Percentiles rank a stretch among this genome's conserved stretches.
Conservation (phyloP, 768 basidiomycete genomes). For the Harrya chromipes region DNA sequence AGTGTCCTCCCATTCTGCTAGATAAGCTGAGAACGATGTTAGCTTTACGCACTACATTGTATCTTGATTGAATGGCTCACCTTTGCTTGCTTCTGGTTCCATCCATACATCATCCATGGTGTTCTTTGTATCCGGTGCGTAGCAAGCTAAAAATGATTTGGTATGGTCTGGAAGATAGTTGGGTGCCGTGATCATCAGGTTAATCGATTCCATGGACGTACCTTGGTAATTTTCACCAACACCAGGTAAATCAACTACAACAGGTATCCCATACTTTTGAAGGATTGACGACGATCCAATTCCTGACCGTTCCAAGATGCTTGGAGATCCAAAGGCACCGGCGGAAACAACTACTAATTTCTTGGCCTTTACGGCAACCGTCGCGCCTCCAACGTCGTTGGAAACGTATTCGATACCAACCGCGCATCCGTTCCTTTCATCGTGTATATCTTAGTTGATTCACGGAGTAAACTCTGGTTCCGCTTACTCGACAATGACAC, state of each 20-base stretch:
- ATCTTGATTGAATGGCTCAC: slow-evolving; percentile 22
- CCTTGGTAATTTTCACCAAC: slow-evolving; percentile 72
- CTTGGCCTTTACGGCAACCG: slow-evolving; percentile 27
- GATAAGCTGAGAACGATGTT: slow-evolving; percentile 20
- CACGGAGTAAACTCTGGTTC: not conserved
- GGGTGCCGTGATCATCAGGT: not conserved
- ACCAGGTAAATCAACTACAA: slow-evolving; percentile 64
- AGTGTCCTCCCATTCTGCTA: slow-evolving; percentile 29
- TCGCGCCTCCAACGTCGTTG: slow-evolving; percentile 22
- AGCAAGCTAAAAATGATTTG: slow-evolving; percentile 7
- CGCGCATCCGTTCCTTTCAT: slow-evolving; percentile 31
- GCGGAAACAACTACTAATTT: slow-evolving; percentile 49
- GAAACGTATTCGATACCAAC: slow-evolving; percentile 36
- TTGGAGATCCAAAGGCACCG: slow-evolving; percentile 55
- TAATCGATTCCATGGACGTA: slow-evolving; percentile 8
- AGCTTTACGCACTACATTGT: not conserved
- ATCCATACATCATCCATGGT: slow-evolving; percentile 48
- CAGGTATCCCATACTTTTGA: slow-evolving; percentile 41
- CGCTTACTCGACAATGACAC: slow-evolving; percentile 36
- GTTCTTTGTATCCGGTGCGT: slow-evolving; percentile 40
- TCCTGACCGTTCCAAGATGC: slow-evolving; percentile 61
- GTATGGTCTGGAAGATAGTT: slow-evolving; percentile 27
- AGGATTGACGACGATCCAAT: slow-evolving; percentile 58
- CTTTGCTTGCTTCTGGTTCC: slow-evolving; percentile 28
- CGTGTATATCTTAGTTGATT: not conserved